Conservation (phyloP, 768 basidiomycete species). For the Gymnopilus dilepis region DNA sequence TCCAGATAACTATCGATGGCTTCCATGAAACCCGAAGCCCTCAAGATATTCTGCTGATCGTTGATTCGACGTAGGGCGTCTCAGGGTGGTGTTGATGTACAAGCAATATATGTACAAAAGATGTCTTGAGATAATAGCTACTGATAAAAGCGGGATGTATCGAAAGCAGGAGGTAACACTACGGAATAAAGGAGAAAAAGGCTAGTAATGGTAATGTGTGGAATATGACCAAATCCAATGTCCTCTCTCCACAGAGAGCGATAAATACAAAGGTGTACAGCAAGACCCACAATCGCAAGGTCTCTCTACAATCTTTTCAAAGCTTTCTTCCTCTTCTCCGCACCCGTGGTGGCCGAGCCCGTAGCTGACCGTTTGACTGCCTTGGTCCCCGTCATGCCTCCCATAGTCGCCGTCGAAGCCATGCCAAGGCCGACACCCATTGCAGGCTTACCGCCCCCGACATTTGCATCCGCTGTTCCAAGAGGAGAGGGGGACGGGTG, state of each 20-base stretch:
- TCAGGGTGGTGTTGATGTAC: too few species aligned
- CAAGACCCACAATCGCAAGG: not conserved
- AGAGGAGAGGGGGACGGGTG: constrained; percentile 72
- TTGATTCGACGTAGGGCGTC: too few species aligned
- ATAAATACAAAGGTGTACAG: constrained; percentile 8
- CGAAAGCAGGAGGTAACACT: constrained; percentile 1
- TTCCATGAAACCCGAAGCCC: too few species aligned
- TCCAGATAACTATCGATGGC: too few species aligned
- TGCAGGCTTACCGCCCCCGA: constrained; percentile 43
- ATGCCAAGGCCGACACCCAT: constrained; percentile 41
- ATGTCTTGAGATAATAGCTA: constrained; percentile 5
- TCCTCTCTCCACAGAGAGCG: not conserved
- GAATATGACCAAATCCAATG: not conserved
- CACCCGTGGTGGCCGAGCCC: constrained; percentile 52
- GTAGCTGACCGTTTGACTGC: constrained; percentile 74
- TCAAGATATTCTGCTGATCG: too few species aligned
- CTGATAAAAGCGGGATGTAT: constrained; percentile 1
- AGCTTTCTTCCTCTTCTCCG: constrained; percentile 90
- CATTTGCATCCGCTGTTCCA: constrained; percentile 73
- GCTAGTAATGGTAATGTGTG: not conserved
- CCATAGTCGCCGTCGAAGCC: constrained; percentile 33
- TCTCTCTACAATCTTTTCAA: constrained; percentile 67
- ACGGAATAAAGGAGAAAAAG: not conserved
- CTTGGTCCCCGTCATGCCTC: constrained; percentile 52
- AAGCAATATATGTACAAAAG: too few species aligned